Evolutionary conservation across 805 yeast genomes (phyloP).

Genomic region (Suhomyces xylopsoci): DNA sequence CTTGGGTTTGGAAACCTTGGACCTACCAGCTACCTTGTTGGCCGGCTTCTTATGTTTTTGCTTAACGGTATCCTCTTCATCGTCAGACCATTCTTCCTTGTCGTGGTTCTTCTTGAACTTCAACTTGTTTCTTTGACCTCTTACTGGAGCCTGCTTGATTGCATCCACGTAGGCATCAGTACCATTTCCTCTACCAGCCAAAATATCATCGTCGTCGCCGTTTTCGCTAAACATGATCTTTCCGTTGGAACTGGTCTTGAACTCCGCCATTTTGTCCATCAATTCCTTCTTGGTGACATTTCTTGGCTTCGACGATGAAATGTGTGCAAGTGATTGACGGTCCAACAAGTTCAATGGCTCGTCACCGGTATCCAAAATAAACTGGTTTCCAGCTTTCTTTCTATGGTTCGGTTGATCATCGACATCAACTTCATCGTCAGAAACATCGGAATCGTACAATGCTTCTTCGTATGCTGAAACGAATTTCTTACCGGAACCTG

Average conservation of each 20-base stretch:
- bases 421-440: constrained; percentile 56
- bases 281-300: constrained; percentile 47
- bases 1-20: constrained; percentile 36
- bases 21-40: constrained; percentile 15
- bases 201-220: constrained; percentile 29
- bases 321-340: constrained; percentile 77
- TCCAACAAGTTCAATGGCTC: constrained; percentile 87
- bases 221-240: constrained; percentile 63
- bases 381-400: constrained; percentile 49
- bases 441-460: constrained; percentile 65
- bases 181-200: constrained; percentile 49
- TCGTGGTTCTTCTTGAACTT: constrained; percentile 70
- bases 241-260: constrained; percentile 56
- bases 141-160: constrained; percentile 85
- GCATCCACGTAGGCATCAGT: constrained; percentile 94
- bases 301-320: constrained; percentile 83
- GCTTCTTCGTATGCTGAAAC: constrained; percentile 93
- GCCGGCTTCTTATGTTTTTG: neutral
- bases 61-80: constrained; percentile 33
- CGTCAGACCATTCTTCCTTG: constrained; percentile 47
- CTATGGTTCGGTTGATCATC: constrained; percentile 39
- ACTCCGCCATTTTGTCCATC: constrained; percentile 31
- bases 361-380: constrained; percentile 72
- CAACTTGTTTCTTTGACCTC: constrained; percentile 89
- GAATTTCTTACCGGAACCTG: constrained; percentile 44